A percentile compares a stretch with the other conserved stretches of the same genome.
These are phyloP conservation scores for Colletotrichum sp. DNA, from an alignment of 2,329 filamentous ascomycete genomes.

Conservation along the genomic window DNA sequence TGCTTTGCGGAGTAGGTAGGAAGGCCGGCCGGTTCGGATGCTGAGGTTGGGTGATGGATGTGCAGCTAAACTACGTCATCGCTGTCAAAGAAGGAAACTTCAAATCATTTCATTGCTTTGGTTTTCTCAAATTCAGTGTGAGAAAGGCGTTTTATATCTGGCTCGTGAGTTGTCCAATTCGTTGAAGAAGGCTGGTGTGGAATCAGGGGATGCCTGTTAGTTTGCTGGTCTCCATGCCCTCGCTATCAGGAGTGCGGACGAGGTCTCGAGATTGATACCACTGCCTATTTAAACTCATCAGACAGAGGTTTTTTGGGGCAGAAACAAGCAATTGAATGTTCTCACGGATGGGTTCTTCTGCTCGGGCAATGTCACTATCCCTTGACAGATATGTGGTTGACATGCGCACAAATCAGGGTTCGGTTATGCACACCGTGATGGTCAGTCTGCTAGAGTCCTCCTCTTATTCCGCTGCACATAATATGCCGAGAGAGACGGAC, in stretches of 20 bases:
- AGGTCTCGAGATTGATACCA: neutral
- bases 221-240: neutral
- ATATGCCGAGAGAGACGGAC: fast-evolving
- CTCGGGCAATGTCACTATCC: neutral
- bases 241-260: neutral
- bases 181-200: neutral
- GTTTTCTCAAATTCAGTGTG: neutral
- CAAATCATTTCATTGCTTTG: too few species aligned
- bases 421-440: fast-evolving
- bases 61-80: fast-evolving
- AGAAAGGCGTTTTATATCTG: neutral
- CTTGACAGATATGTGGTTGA: fast-evolving
- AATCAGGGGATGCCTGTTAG: fast-evolving
- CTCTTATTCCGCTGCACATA: neutral
- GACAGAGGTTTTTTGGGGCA: neutral
- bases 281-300: fast-evolving
- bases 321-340: neutral
- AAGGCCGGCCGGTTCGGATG: neutral
- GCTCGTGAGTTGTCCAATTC: neutral
- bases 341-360: too few species aligned
- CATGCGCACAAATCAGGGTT: fast-evolving
- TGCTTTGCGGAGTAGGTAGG: fast-evolving
- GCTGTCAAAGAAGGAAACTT: too few species aligned
- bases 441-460: fast-evolving
- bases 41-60: fast-evolving